Evolutionary conservation across 2,329 filamentous ascomycete genomes (phyloP), one percentile per base, ranked within the genome.

Genomic region (Aureobasidium sp.): DNA sequence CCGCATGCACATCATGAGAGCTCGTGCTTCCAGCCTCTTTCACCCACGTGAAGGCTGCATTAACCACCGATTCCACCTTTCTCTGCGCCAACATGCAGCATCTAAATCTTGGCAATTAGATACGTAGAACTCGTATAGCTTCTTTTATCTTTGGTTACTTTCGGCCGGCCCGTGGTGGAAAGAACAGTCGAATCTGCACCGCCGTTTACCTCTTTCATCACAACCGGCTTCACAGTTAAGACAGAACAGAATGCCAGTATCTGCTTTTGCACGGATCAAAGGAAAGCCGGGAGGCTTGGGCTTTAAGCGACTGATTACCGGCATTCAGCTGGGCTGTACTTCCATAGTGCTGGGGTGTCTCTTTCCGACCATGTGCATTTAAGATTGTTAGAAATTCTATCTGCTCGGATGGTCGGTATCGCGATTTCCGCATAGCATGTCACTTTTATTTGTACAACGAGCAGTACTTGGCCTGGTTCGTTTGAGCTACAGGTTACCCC

Each of bases 1-100:
- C 41, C 29, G n/a, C 53, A 57, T 57, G 53, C 53, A 57, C 53
- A 57, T 57, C 53, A 57, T 57, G 37, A 5, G 42, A 44, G 53
- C 53, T 57, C 53, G 53, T 57, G 53, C 53, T 46, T 57, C 53
- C 39, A 44, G 53, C 53, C 39, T 44, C 53, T 34, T 29, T 57
- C 39, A 41, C 37, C 51, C 36, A 55, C 51, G 46, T 48, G 26
- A 57, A 46, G 41, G 23, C 39, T 57, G 53, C 53, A 46, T 57
- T 42, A 57, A 46, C 20, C 23, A 41, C 34, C 51, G 26, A 39
- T 26, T 26, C 51, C 29, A 55, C 37, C 3, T 20, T 13, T 12
- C 26, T 29, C 51, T 26, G n/a, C 32, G 26, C 17, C 39, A 42
- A 15, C 36, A 55, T 32, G 52, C 36, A 55, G 52, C 26, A 42